Evolutionary conservation across 768 basidiomycete species (phyloP), one percentile per base, ranked within the genome.

Genomic region (Tylopilus balloui): DNA sequence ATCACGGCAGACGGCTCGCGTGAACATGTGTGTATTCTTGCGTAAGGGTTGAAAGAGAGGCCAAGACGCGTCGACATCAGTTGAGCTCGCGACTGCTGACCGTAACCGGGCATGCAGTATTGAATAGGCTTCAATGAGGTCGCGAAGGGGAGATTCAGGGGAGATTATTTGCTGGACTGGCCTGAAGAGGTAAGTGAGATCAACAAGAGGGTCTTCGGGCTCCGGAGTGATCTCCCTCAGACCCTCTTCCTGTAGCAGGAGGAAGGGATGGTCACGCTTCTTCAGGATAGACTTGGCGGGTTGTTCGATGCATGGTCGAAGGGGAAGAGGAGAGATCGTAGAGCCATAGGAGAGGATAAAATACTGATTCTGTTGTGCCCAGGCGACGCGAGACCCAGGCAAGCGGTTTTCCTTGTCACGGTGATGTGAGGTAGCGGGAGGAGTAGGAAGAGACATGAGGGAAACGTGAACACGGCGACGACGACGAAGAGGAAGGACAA

Each of bases 261-360:
- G 67, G 19, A 65, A 50, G 9, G 58, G 52, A 21, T 71, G 59
- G 36, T 49, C 42, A 55, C 56, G 54, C 56, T 75, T 79, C 68
- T 90, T 91, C 29, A 91, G 75, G 49, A 90, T 90, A 7, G 88
- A 86, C 54, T 77, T 85, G 19, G 67, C 47, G 0, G 86, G 86
- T 13, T 57, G 71, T 14, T 69, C 64, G 42, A 69, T 73, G 2
- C 71, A 71, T 5, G 72, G 64, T 47, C 69, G 73, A 14, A 64
- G 42, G 13, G 66, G 55, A 11, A 53, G 52, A 37, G 59, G 41
- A 42, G 58, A 47, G 7, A 39, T 41, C 31, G 70, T 66, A 10
- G 64, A 62, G 46, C 62, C 64, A 45, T 59, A 56, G 11, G 69
- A 61, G 31, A 78, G 55, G 17, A 64, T 58, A 42, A 78, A 78